Percentiles rank a stretch among this genome's conserved stretches.
Conservation (phyloP, 495 filamentous ascomycete genomes). For the Stereocaulon alpinum region DNA sequence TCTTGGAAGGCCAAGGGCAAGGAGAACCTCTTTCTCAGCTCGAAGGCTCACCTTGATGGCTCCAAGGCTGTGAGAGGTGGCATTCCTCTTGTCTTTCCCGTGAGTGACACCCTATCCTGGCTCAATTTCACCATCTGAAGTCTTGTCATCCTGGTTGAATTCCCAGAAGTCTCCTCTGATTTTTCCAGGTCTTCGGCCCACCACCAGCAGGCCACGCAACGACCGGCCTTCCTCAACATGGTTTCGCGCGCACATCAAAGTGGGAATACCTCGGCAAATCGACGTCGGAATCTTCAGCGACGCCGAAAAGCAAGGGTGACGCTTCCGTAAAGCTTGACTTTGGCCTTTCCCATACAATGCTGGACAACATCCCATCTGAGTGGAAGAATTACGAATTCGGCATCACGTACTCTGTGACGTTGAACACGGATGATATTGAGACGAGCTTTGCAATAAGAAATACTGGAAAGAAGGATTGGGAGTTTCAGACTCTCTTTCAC, state of each 20-base stretch:
- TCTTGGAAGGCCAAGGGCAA: constrained; percentile 78
- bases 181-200: constrained; percentile 73
- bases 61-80: constrained; percentile 54
- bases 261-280: constrained; percentile 56
- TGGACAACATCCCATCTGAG: constrained; percentile 51
- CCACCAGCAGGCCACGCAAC: constrained; percentile 62
- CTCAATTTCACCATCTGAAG: constrained; percentile 8
- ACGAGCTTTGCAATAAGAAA: constrained; percentile 85
- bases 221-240: constrained; percentile 75
- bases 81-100: constrained; percentile 92
- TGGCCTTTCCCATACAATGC: constrained; percentile 62
- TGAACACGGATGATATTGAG: constrained; percentile 60
- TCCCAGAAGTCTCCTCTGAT: not conserved
- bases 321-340: constrained; percentile 85
- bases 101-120: constrained; percentile 33
- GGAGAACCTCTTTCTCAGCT: constrained; percentile 84
- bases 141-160: not conserved
- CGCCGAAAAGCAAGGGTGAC: constrained; percentile 40
- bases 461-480: constrained; percentile 65
- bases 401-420: constrained; percentile 83
- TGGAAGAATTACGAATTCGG: constrained; percentile 79
- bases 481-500: constrained; percentile 87
- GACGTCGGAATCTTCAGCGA: constrained; percentile 60
- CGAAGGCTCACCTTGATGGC: constrained; percentile 58
- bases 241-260: constrained; percentile 78